phyloP scores from a whole-genome alignment of 83 land plant species.

The Larix sibirica region DNA sequence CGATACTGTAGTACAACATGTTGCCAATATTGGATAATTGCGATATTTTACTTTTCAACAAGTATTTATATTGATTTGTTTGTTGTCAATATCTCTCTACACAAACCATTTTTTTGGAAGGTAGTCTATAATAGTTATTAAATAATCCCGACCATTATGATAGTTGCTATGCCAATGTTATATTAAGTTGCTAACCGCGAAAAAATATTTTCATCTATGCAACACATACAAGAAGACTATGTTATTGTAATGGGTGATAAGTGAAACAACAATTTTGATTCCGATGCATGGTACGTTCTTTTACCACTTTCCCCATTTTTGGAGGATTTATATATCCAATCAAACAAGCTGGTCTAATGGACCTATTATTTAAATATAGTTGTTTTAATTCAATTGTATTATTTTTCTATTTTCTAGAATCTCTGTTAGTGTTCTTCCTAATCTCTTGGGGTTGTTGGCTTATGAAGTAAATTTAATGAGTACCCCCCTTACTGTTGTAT shows the following conservation, averaged over 20 bases:
- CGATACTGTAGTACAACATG: too few relatives aligned
- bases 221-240: constrained; percentile 40
- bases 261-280: constrained; percentile 47
- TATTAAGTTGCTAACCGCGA: neutral
- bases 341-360: too few relatives aligned
- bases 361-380: too few relatives aligned
- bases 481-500: too few relatives aligned
- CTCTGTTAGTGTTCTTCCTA: neutral
- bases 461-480: too few relatives aligned
- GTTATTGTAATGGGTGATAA: constrained; percentile 57
- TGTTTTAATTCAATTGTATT: too few relatives aligned
- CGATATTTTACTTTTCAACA: too few relatives aligned
- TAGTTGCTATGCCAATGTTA: neutral
- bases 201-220: constrained; percentile 11
- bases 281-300: constrained; percentile 40
- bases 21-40: too few relatives aligned
- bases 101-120: neutral
- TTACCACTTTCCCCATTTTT: neutral
- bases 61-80: neutral
- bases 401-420: too few relatives aligned
- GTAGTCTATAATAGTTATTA: constrained; percentile 6
- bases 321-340: too few relatives aligned
- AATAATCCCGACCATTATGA: neutral
- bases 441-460: neutral
- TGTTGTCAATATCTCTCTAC: neutral